Percentiles rank a stretch among this genome's conserved stretches.
These are phyloP conservation scores for Globisporangium cylindrosporum DNA, from an alignment of 352 stramenopile species.

Conservation along the genomic window DNA sequence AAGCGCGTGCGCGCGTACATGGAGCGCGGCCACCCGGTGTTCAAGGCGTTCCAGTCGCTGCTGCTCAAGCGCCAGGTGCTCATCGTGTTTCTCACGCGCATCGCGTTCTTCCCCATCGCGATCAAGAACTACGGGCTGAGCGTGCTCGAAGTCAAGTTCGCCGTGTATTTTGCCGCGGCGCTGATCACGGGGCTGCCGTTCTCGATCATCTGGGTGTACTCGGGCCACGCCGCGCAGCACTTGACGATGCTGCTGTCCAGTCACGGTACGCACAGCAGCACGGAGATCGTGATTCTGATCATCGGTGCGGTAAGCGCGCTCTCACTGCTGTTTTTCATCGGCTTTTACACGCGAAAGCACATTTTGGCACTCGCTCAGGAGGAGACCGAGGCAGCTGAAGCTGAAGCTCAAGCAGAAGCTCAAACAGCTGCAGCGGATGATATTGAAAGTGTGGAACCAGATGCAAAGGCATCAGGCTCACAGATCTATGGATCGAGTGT, in stretches of 20 bases:
- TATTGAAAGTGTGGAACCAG: not conserved
- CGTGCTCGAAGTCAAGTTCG: conserved; percentile 67
- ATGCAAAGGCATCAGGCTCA: not conserved
- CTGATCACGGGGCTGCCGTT: conserved; percentile 69
- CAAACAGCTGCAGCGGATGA: not conserved
- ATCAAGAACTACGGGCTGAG: conserved; percentile 88
- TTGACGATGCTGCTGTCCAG: conserved; percentile 47
- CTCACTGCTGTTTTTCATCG: conserved; percentile 56
- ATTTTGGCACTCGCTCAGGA: conserved; percentile 54
- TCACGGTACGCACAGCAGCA: conserved; percentile 36
- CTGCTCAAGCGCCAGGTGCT: conserved; percentile 60
- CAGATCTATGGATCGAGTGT: not conserved
- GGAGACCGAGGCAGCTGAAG: conserved; percentile 21
- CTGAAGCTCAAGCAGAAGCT: not conserved
- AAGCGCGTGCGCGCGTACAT: conserved; percentile 65
- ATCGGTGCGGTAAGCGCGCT: conserved; percentile 54
- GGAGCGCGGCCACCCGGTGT: conserved; percentile 62
- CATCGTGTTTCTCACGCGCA: conserved; percentile 76
- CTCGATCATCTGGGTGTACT: conserved; percentile 77
- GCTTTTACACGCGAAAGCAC: conserved; percentile 69
- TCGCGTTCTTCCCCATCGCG: conserved; percentile 81
- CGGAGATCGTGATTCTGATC: conserved; percentile 51
- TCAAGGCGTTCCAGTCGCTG: conserved; percentile 65
- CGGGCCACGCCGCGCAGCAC: conserved; percentile 64
- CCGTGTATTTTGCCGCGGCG: conserved; percentile 61